Evolutionary conservation across 257 asterid genomes (phyloP).

Genomic region (Pogostemon cablin): DNA sequence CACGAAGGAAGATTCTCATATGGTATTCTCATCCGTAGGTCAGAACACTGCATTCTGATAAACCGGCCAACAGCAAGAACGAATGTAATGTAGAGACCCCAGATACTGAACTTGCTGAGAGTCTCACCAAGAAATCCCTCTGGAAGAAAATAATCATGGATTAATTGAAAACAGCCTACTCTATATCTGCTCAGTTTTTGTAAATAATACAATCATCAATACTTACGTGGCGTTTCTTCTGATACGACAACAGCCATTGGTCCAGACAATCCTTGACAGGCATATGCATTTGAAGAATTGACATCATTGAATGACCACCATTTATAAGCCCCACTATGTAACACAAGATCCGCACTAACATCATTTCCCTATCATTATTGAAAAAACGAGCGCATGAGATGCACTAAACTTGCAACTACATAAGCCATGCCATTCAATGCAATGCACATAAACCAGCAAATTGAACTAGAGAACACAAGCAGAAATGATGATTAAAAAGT

Average conservation of each 20-base stretch:
- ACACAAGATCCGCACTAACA: slow-evolving; percentile 80
- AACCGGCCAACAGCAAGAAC: slow-evolving; percentile 99
- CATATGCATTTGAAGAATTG: slow-evolving; percentile 48
- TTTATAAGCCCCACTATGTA: slow-evolving; percentile 57
- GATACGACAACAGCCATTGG: slow-evolving; percentile 96
- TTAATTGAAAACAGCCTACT: slow-evolving; percentile 14
- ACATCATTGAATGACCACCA: slow-evolving; percentile 98
- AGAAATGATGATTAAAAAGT: background rate
- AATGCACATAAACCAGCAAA: background rate
- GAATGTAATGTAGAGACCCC: slow-evolving; percentile 99
- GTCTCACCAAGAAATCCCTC: slow-evolving; percentile 99
- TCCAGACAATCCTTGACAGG: slow-evolving; percentile 75
- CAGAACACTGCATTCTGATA: slow-evolving; percentile 94
- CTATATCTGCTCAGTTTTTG: background rate
- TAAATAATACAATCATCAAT: background rate
- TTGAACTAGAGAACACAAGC: background rate
- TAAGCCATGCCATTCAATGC: background rate
- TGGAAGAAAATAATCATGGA: slow-evolving; percentile 35
- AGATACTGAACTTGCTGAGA: slow-evolving; percentile 97
- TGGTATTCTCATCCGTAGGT: slow-evolving; percentile 97
- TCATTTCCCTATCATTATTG: slow-evolving; percentile 54
- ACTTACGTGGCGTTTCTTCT: slow-evolving; percentile 99
- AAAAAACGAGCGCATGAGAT: slow-evolving; percentile 22
- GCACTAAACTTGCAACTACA: background rate
- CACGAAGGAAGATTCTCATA: slow-evolving; percentile 99